Percentiles rank a stretch among this genome's conserved stretches.
Conservation (phyloP, 2,329 filamentous ascomycete species). For the Sporothrix protearum region DNA sequence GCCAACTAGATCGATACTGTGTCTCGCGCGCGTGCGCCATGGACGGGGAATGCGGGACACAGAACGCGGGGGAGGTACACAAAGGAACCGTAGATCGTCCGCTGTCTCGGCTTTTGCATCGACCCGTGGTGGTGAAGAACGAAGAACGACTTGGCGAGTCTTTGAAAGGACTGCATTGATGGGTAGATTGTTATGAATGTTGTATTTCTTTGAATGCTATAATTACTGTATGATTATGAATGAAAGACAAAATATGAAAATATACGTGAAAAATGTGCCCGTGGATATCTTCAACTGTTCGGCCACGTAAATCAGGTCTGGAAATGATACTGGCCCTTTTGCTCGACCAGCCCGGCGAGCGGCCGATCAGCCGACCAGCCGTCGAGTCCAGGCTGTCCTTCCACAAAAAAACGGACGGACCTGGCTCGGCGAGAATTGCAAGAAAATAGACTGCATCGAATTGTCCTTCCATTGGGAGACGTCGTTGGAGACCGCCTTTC, state of each 20-base stretch:
- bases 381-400: not conserved
- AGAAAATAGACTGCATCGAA: not conserved
- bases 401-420: constrained; percentile 13
- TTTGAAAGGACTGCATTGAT: not conserved
- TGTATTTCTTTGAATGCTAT: too few relatives aligned
- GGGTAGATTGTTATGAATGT: too few relatives aligned
- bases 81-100: not conserved
- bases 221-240: not conserved
- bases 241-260: not conserved
- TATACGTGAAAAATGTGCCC: not conserved
- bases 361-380: not conserved
- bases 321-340: not conserved
- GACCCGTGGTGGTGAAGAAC: not conserved
- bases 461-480: too few relatives aligned
- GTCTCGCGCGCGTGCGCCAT: too few relatives aligned
- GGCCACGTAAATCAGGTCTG: not conserved
- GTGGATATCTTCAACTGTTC: not conserved
- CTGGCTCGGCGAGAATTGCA: constrained; percentile 10
- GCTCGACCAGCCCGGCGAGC: too few relatives aligned
- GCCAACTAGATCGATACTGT: not conserved
- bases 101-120: constrained; percentile 7
- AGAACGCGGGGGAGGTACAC: not conserved
- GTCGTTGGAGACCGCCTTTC: not conserved
- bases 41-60: not conserved
- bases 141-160: not conserved